Evolutionary conservation across 139 green algal genomes (phyloP).

Genomic region (Micractinium sp.): DNA sequence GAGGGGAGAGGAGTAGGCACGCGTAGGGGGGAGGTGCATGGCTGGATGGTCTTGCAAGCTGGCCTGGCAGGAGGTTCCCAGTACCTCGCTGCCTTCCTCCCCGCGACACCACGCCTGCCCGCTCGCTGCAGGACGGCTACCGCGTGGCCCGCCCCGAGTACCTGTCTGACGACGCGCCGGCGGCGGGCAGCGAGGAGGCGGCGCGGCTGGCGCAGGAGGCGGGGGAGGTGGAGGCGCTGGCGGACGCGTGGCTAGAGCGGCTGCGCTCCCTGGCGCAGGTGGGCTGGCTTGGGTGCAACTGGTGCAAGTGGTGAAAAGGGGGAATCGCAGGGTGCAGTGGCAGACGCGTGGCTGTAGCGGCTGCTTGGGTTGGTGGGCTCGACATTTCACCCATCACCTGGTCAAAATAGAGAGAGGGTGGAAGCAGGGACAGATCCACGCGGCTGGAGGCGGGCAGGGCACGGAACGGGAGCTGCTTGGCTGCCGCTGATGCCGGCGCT

Average conservation of each 20-base stretch:
- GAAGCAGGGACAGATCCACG: too few relatives aligned
- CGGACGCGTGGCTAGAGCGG: constrained; percentile 43
- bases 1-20: background rate
- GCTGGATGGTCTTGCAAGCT: too few relatives aligned
- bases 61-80: too few relatives aligned
- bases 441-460: background rate
- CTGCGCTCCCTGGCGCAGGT: constrained; percentile 39
- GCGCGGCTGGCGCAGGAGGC: constrained; percentile 20
- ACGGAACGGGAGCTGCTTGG: background rate
- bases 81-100: too few relatives aligned
- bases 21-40: background rate
- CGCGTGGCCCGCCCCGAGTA: constrained; percentile 58
- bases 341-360: background rate
- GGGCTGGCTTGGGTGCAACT: too few relatives aligned
- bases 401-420: too few relatives aligned
- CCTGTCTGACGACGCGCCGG: constrained; percentile 36
- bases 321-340: too few relatives aligned
- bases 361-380: too few relatives aligned
- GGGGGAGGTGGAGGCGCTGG: constrained; percentile 33
- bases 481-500: background rate
- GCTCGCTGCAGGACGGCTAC: constrained; percentile 71
- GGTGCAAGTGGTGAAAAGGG: too few relatives aligned
- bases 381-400: too few relatives aligned
- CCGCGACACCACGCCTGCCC: background rate
- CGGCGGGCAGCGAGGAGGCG: constrained; percentile 17